Evolutionary conservation across 768 basidiomycete genomes (phyloP).

Genomic region (Xerocomellus amylosporus): DNA sequence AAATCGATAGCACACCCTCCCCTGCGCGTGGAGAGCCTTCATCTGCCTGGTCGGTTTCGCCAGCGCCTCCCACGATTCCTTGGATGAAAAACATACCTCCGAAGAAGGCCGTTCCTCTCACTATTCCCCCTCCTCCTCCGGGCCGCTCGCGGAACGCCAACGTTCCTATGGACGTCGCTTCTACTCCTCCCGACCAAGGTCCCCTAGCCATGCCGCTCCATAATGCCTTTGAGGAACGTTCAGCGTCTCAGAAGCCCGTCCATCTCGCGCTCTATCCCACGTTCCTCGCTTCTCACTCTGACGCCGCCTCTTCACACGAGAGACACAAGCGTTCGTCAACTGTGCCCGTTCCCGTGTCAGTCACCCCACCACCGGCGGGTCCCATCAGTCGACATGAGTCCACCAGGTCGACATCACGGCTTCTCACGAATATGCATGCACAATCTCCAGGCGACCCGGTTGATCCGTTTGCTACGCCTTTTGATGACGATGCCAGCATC

Average conservation of each 20-base stretch:
- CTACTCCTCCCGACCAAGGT: slow-evolving; percentile 22
- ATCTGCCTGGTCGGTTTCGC: slow-evolving; percentile 34
- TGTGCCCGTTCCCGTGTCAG: slow-evolving; percentile 15
- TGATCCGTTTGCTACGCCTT: slow-evolving; percentile 73
- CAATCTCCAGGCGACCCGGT: slow-evolving; percentile 33
- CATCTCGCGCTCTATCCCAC: slow-evolving; percentile 18
- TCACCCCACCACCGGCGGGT: slow-evolving; percentile 13
- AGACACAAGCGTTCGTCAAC: slow-evolving; percentile 24
- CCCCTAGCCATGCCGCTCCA: slow-evolving; percentile 42
- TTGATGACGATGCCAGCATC: slow-evolving; percentile 64
- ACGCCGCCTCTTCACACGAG: slow-evolving; percentile 9
- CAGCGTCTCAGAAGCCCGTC: slow-evolving; percentile 15
- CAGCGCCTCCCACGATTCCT: slow-evolving; percentile 25
- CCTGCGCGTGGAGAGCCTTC: slow-evolving; percentile 25
- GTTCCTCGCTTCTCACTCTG: slow-evolving; percentile 7
- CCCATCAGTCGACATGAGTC: slow-evolving; percentile 19
- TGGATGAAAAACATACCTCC: slow-evolving; percentile 25
- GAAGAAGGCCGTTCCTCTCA: slow-evolving; percentile 36
- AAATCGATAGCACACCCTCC: slow-evolving; percentile 29
- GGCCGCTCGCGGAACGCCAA: slow-evolving; percentile 31
- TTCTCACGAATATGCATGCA: slow-evolving; percentile 43
- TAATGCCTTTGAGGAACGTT: slow-evolving; percentile 35
- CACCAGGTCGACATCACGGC: slow-evolving; percentile 41
- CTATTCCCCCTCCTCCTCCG: slow-evolving; percentile 31
- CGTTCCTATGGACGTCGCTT: slow-evolving; percentile 37